Conservation (phyloP, 768 basidiomycete species). For the Lyophyllum decastes region DNA sequence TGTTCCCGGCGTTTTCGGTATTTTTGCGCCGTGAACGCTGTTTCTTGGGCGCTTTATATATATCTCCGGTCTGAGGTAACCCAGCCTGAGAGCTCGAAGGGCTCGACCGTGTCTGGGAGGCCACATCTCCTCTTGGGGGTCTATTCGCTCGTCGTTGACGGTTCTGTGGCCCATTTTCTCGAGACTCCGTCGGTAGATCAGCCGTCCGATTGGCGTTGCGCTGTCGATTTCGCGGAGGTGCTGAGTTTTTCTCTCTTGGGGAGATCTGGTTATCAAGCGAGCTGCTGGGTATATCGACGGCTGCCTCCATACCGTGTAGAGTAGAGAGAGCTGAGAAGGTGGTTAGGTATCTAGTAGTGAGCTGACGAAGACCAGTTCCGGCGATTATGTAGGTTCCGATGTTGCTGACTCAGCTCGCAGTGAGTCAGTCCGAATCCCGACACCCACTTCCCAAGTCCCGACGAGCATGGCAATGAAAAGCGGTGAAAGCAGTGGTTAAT, state of each 20-base stretch:
- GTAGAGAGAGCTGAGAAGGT: neutral
- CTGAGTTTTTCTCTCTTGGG: neutral
- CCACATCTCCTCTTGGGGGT: conserved; percentile 3
- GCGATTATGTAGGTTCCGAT: neutral
- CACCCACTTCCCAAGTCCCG: neutral
- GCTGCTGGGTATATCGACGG: conserved; percentile 10
- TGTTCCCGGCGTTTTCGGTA: neutral
- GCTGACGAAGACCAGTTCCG: neutral
- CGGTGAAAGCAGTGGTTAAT: neutral
- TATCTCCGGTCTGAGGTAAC: neutral
- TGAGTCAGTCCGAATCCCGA: neutral
- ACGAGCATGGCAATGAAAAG: neutral
- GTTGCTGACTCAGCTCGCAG: neutral
- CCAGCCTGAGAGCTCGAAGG: conserved; percentile 3
- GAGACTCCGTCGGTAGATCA: conserved; percentile 5
- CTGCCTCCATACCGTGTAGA: conserved; percentile 11
- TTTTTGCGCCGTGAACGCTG: conserved; percentile 4
- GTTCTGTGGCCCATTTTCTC: conserved; percentile 1
- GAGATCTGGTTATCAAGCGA: conserved; percentile 4
- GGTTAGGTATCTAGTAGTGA: neutral
- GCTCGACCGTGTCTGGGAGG: conserved; percentile 1
- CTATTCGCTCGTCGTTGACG: conserved; percentile 1
- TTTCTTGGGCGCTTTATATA: conserved; percentile 1
- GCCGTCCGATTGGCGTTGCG: conserved; percentile 6
- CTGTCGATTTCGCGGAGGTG: conserved; percentile 6